These are phyloP conservation scores for Colletotrichum sp. DNA, from an alignment of 2,329 filamentous ascomycete genomes.

Conservation along the genomic window DNA sequence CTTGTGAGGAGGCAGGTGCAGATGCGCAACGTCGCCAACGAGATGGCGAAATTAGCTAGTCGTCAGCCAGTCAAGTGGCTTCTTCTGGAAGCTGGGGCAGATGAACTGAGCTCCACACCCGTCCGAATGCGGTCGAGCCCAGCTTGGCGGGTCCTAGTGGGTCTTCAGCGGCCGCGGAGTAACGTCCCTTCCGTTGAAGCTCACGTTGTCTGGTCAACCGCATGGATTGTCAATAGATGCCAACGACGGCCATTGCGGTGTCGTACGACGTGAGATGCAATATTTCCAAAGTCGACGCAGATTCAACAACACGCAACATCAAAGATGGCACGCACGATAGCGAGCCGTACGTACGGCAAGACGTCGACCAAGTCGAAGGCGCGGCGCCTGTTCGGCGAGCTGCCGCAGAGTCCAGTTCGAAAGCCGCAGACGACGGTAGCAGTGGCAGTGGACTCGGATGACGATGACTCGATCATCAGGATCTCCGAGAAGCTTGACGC, in stretches of 20 bases:
- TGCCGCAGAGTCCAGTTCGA: slow-evolving; percentile 55
- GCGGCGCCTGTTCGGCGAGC: slow-evolving; percentile 55
- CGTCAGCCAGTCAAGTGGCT: slow-evolving; percentile 17
- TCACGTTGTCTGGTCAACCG: slow-evolving; percentile 5
- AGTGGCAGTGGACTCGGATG: not conserved
- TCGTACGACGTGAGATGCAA: not conserved
- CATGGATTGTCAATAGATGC: slow-evolving; percentile 11
- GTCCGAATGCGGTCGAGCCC: slow-evolving; percentile 11
- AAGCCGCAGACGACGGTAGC: slow-evolving; percentile 19
- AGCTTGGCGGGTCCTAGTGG: not conserved
- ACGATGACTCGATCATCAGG: slow-evolving; percentile 28
- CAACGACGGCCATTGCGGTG: not conserved
- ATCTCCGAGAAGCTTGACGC: slow-evolving; percentile 39
- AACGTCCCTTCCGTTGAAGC: not conserved
- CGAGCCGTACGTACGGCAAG: slow-evolving; percentile 57
- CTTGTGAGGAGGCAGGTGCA: slow-evolving; percentile 14
- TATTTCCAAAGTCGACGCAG: not conserved
- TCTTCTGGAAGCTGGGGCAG: slow-evolving; percentile 16
- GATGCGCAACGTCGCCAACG: not conserved
- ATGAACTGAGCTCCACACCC: slow-evolving; percentile 8
- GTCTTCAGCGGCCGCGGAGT: not conserved
- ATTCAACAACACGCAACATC: not conserved
- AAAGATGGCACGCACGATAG: slow-evolving; percentile 50
- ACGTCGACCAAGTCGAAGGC: slow-evolving; percentile 50
- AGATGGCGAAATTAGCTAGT: slow-evolving; percentile 18